Percentiles rank a stretch among this genome's conserved stretches.
Conservation (phyloP, 192 early-diverging fungal genomes). For the Coemansia sp. region DNA sequence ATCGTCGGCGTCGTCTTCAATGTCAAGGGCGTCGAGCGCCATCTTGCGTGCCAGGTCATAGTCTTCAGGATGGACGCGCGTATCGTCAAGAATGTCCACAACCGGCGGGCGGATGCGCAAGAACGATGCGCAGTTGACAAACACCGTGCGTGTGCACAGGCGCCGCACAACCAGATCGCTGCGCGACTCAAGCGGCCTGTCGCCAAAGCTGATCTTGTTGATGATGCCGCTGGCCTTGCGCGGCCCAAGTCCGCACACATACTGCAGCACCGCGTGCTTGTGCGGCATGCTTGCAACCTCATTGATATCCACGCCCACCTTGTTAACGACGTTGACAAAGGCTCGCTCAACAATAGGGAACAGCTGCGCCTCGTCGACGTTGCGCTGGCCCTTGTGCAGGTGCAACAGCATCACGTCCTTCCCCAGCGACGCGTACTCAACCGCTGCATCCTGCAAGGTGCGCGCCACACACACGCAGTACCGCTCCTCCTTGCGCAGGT, state of each 20-base stretch:
- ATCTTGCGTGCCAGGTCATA: constrained; percentile 96
- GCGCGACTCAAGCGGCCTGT: constrained; percentile 60
- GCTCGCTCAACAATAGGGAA: constrained; percentile 76
- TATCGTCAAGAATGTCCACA: constrained; percentile 89
- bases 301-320: constrained; percentile 90
- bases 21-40: constrained; percentile 92
- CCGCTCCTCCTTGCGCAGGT: constrained; percentile 66
- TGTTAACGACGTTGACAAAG: constrained; percentile 82
- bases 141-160: constrained; percentile 70
- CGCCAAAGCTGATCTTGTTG: constrained; percentile 33
- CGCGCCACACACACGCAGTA: constrained; percentile 88
- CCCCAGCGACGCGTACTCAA: constrained; percentile 78
- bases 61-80: constrained; percentile 93
- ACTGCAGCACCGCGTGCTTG: constrained; percentile 71
- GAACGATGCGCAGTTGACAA: constrained; percentile 93
- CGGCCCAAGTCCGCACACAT: constrained; percentile 90
- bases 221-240: constrained; percentile 84
- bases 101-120: constrained; percentile 72
- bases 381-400: constrained; percentile 74
- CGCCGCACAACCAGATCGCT: constrained; percentile 67
- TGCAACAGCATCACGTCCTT: constrained; percentile 61
- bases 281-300: constrained; percentile 67
- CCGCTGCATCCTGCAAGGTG: constrained; percentile 77
- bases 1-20: constrained; percentile 77
- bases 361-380: constrained; percentile 68